Evolutionary conservation across 345 rosid species (phyloP), one percentile per base, ranked within the genome.

Genomic region (Firmiana major): DNA sequence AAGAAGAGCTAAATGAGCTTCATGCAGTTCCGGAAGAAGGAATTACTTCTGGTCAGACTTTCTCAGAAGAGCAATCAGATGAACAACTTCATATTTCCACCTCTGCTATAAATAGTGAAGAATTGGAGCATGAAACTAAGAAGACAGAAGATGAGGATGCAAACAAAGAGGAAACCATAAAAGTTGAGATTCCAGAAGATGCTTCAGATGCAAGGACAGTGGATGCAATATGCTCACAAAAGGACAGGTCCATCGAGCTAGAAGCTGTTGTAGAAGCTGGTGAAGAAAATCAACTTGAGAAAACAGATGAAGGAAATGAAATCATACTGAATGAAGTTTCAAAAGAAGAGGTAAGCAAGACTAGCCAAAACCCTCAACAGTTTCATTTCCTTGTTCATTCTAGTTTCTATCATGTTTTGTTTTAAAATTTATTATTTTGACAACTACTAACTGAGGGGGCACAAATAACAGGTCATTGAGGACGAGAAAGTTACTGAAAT

Each of bases 21-120:
- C 71, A 9, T 12, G 62, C 13, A 26, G 0, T 42, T 42, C 17
- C 45, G 4, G 48, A 75, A 21, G 73, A 42, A 77, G 75, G 78
- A 34, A 46, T 49, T 49, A 28, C 12, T 67, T 36, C 64, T 19
- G 78, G 49, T 75, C 49, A 75, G 46, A 59, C 59, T 66, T n/a
- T 49, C 68, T 60, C 67, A 62, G 70, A 67, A 60, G 85, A 77
- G 63, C 69, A 62, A 78, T 6, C 60, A 4, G 77, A 42, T 40
- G 82, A 82, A 72, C 34, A 81, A 31, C 4, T 53, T 59, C 62
- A 81, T 43, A 79, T 43, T 31, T 66, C 70, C 22, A n/a, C 72
- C 48, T 51, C 80, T 64, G 60, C 66, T 55, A 26, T 58, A 55
- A 36, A 40, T 55, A 55, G 69, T 15, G 38, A 82, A 38, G 79